Evolutionary conservation across 768 basidiomycete species (phyloP), one percentile per base, ranked within the genome.

Genomic region (Tricholoma matsutake): DNA sequence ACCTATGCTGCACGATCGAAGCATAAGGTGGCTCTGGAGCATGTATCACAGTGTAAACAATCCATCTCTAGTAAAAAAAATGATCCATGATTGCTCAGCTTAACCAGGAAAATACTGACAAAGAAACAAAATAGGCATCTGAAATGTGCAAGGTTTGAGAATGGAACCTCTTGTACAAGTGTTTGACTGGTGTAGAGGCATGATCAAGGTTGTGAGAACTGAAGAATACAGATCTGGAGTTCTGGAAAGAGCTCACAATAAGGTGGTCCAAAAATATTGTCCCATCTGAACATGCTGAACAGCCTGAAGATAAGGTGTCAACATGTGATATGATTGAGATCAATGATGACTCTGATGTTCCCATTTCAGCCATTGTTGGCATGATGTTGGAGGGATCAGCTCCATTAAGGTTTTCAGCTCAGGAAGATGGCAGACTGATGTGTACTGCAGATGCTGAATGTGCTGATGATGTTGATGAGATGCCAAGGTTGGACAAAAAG

Each of bases 161-260:
- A 13, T 54, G 54, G 54, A 54, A 54, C 54, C 54, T n/a, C n/a
- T n/a, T n/a, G n/a, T n/a, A n/a, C n/a, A n/a, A 32, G 18, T 54
- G 54, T 32, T 22, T 54, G 37, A 54, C 54, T 35, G 18, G 54
- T 35, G 8, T 54, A 10, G 34, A 16, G 34, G 31, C 16, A 35
- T 29, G 18, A 43, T 43, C 18, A 18, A 43, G 41, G 41, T 43
- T 54, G 8, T 11, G 53, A n/a, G 53, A n/a, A n/a, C 8, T 54
- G 53, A 54, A 54, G 13, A 10, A 31, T 3, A 28, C 14, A 4
- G 51, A 53, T 43, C 41, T 8, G 41, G 41, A 43, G 41, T 43
- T 43, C 41, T 18, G 45, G 45, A 20, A 47, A 16, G 45, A 47
- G 14, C 9, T 47, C 9, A 47, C 45, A 47, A 47, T 25, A 20